Evolutionary conservation across 352 stramenopile species (phyloP), one percentile per base, ranked within the genome.

Genomic region (Phytophthora pseudosyringae): DNA sequence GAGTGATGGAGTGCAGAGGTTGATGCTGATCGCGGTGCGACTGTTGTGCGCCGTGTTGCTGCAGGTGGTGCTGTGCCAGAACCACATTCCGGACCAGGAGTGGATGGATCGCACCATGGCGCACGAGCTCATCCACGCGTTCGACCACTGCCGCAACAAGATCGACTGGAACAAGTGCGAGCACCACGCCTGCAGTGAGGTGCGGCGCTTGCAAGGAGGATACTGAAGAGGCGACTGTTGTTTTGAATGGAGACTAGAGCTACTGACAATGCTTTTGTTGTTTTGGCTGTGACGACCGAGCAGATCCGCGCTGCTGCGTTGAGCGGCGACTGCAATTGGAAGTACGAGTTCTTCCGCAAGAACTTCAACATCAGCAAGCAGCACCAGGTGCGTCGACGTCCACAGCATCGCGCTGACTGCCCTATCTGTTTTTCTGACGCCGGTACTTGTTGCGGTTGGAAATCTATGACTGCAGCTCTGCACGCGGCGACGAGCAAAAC

Each of bases 41-140:
- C 16, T 73, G n/a, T 31, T 47, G 44, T 31, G 8, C 51, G 28
- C 18, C n/a, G 32, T 5, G 8, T 59, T 41, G 15, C 9, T 51
- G 51, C 36, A 90, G 74, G 76, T 96, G 39, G 78, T 97, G 59
- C 73, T 97, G 57, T 97, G 90, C 58, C 88, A 96, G 68, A 96
- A 97, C 66, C 91, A 96, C 69, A 96, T 97, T 60, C 67, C 75
- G n/a, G 88, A 96, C 67, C 88, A 96, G 51, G 80, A 95, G 65
- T 92, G 84, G 87, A 94, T 98, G 79, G 90, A 98, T 64, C 86
- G 90, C 47, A 98, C 94, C 16, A 78, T 98, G 51, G 78, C 89
- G 18, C 94, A 98, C 60, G 94, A 98, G 72, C 78, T 98, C 55
- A 93, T 98, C 59, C 94, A 98, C 69, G 94, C 94, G 6, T 98